A percentile compares a stretch with the other conserved stretches of the same genome.
These are phyloP conservation scores for Glycyrrhiza uralensis DNA, from an alignment of 306 rosid genomes.

Conservation along the genomic window DNA sequence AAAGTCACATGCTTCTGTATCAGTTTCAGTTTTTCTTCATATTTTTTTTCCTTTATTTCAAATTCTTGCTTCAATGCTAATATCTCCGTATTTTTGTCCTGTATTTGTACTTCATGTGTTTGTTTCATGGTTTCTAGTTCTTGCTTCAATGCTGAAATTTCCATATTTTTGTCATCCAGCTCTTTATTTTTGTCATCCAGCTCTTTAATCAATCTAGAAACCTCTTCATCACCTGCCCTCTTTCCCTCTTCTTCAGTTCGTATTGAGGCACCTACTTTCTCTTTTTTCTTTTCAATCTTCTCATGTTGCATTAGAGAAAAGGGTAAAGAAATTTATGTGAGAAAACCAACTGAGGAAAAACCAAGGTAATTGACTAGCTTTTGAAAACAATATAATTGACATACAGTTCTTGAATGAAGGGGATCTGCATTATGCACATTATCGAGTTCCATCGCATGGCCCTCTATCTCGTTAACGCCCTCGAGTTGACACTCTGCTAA, in stretches of 20 bases:
- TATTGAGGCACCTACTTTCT: neutral
- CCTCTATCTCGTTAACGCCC: too few relatives aligned
- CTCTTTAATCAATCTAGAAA: constrained; percentile 43
- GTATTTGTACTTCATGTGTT: constrained; percentile 33
- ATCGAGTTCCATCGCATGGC: too few relatives aligned
- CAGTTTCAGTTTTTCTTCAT: constrained; percentile 36
- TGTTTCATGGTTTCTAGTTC: constrained; percentile 52
- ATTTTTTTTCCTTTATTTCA: too few relatives aligned
- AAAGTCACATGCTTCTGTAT: constrained; percentile 34
- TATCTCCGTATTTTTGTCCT: too few relatives aligned
- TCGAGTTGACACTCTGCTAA: too few relatives aligned
- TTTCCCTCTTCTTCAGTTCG: neutral
- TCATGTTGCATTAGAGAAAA: constrained; percentile 42
- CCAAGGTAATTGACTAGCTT: neutral
- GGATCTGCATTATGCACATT: too few relatives aligned
- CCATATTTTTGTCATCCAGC: constrained; percentile 35
- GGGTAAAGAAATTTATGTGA: neutral
- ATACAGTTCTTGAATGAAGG: constrained; percentile 74
- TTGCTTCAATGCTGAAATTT: constrained; percentile 45
- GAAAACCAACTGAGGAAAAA: neutral
- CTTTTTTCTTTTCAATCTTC: constrained; percentile 30
- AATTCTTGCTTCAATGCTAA: too few relatives aligned
- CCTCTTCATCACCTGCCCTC: constrained; percentile 10
- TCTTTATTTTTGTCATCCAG: constrained; percentile 43
- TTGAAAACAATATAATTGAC: neutral